phyloP scores from a whole-genome alignment of 495 filamentous ascomycete species.

The Aspergillus coremiiformis region DNA sequence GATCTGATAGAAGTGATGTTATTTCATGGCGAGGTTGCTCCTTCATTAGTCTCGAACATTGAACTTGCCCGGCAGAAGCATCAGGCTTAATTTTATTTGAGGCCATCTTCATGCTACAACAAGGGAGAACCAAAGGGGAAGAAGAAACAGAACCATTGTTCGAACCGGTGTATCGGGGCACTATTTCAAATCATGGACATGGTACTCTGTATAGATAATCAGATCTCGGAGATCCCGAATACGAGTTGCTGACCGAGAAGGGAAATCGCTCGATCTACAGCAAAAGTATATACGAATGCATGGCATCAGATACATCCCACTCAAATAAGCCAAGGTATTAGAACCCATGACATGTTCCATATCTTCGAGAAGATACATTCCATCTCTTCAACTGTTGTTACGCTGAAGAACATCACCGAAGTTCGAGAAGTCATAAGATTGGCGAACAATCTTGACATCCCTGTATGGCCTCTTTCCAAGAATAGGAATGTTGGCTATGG shows the following conservation, averaged over 20 bases:
- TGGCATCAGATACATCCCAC: too few species aligned
- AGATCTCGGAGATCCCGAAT: background rate
- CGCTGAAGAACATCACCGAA: constrained; percentile 35
- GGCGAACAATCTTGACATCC: constrained; percentile 43
- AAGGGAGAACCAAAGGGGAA: background rate
- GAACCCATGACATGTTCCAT: constrained; percentile 45
- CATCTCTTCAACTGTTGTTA: constrained; percentile 44
- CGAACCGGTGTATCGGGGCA: background rate
- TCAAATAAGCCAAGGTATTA: too few species aligned
- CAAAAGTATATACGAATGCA: too few species aligned
- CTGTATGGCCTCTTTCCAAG: constrained; percentile 49
- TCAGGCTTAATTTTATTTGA: background rate
- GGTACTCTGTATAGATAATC: background rate
- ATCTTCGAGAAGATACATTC: constrained; percentile 46
- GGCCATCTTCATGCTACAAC: background rate
- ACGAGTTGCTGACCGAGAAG: background rate
- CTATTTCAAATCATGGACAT: background rate
- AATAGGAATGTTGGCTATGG: constrained; percentile 49
- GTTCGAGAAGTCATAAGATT: constrained; percentile 41
- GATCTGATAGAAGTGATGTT: background rate
- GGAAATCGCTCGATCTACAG: background rate
- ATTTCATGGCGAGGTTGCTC: background rate
- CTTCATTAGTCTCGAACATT: background rate
- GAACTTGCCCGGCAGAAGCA: background rate
- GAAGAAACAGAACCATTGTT: background rate